Percentiles rank a stretch among this genome's conserved stretches.
Conservation (phyloP, 306 rosid genomes). For the Cucumis hystrix region DNA sequence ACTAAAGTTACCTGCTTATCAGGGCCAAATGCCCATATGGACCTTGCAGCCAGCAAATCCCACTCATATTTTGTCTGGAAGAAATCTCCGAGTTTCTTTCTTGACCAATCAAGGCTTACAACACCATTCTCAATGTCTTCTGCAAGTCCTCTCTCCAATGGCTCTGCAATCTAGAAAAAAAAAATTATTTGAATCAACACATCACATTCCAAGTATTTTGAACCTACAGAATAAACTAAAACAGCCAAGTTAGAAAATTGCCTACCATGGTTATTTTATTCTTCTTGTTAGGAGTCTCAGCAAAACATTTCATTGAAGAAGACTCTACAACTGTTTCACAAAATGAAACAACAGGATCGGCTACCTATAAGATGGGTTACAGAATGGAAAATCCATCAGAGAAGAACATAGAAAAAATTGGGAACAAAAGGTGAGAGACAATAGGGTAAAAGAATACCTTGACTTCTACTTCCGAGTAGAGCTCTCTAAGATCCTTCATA, state of each 20-base stretch:
- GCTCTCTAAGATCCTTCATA: slow-evolving; percentile 97
- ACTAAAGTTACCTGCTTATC: slow-evolving; percentile 66
- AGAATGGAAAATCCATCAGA: slow-evolving; percentile 15
- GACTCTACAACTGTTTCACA: slow-evolving; percentile 98
- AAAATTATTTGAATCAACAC: neutral
- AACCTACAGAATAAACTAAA: neutral
- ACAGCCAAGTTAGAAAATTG: neutral
- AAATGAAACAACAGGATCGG: slow-evolving; percentile 95
- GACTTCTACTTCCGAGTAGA: slow-evolving; percentile 97
- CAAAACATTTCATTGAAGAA: slow-evolving; percentile 99
- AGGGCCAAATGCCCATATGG: slow-evolving; percentile 99
- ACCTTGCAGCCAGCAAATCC: slow-evolving; percentile 97
- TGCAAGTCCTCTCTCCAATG: slow-evolving; percentile 92
- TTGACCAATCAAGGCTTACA: slow-evolving; percentile 89
- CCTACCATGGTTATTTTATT: slow-evolving; percentile 96
- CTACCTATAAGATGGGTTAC: slow-evolving; percentile 44
- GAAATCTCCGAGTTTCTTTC: slow-evolving; percentile 85
- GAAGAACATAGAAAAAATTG: neutral
- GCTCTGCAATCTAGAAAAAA: slow-evolving; percentile 78
- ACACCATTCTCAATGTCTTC: slow-evolving; percentile 94
- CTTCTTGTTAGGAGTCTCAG: slow-evolving; percentile 97
- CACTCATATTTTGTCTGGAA: slow-evolving; percentile 88
- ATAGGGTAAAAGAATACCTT: slow-evolving; percentile 34
- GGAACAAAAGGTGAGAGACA: neutral
- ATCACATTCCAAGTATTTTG: neutral